A percentile compares a stretch with the other conserved stretches of the same genome.
phyloP scores from a whole-genome alignment of 2,329 filamentous ascomycete species.

The Boeremia lycopersici region DNA sequence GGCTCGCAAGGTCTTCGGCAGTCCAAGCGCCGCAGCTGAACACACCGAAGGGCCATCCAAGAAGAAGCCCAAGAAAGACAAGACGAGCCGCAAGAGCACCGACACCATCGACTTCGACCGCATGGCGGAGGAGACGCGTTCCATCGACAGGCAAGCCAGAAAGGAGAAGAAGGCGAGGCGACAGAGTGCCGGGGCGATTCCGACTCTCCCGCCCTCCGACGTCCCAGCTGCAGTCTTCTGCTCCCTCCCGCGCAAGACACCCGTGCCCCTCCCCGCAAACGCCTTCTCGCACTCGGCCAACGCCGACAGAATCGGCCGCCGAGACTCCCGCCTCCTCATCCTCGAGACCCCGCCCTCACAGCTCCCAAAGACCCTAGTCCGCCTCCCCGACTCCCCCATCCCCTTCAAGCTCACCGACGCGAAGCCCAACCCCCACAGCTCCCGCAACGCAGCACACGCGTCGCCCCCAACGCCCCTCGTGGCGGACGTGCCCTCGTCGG shows the following conservation, averaged over 20 bases:
- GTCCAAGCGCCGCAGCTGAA: not conserved
- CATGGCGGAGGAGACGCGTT: conserved; percentile 8
- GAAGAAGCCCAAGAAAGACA: conserved; percentile 4
- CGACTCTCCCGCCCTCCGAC: not conserved
- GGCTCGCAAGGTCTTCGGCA: conserved; percentile 14
- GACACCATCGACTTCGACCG: not conserved
- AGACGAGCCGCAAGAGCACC: conserved; percentile 2
- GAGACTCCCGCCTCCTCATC: conserved; percentile 16
- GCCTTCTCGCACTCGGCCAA: not conserved
- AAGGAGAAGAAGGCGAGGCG: conserved; percentile 13
- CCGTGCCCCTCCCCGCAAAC: conserved; percentile 21
- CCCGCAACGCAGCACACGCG: not conserved
- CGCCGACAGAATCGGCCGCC: not conserved
- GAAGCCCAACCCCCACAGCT: not conserved
- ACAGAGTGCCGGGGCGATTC: not conserved
- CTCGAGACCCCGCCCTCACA: conserved; percentile 23
- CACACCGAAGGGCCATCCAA: not conserved
- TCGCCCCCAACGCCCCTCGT: not conserved
- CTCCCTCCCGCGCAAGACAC: conserved; percentile 13
- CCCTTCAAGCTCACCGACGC: conserved; percentile 18
- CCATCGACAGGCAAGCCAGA: conserved; percentile 1
- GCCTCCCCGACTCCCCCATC: conserved; percentile 14
- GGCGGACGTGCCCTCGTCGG: not conserved
- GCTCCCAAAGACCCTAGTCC: conserved; percentile 2
- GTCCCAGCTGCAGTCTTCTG: not conserved